Evolutionary conservation across 140 eudicot genomes (phyloP).

Genomic region (Ambrosia hybrid): DNA sequence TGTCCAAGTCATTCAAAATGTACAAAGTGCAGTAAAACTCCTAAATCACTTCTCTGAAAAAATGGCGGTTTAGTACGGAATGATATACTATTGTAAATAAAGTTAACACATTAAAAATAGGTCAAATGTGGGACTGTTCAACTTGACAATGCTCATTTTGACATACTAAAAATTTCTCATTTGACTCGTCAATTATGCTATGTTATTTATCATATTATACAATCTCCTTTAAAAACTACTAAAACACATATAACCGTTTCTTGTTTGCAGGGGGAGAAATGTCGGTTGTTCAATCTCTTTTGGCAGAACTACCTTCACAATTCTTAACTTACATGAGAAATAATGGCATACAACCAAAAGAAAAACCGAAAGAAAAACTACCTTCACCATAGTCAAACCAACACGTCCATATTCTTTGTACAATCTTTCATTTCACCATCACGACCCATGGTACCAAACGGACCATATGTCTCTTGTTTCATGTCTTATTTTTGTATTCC

Average conservation of each 20-base stretch:
- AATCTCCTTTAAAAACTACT: neutral
- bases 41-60: neutral
- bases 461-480: slow-evolving; percentile 14
- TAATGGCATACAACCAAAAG: slow-evolving; percentile 58
- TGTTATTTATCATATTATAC: neutral
- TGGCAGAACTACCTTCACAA: slow-evolving; percentile 90
- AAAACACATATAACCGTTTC: neutral
- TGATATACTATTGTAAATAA: neutral
- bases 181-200: neutral
- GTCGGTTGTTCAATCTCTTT: slow-evolving; percentile 82
- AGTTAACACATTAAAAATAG: neutral
- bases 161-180: neutral
- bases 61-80: neutral
- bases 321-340: slow-evolving; percentile 77
- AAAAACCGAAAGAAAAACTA: slow-evolving; percentile 42
- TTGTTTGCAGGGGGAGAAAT: slow-evolving; percentile 64
- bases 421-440: slow-evolving; percentile 23
- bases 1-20: neutral
- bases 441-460: slow-evolving; percentile 21
- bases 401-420: slow-evolving; percentile 21
- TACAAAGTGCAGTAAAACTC: neutral
- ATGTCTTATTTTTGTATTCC: slow-evolving; percentile 25
- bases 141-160: neutral
- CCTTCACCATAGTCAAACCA: slow-evolving; percentile 34
- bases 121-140: neutral